These are phyloP conservation scores for Zygotorulaspora florentina DNA, from an alignment of 805 yeast genomes.

Conservation along the genomic window DNA sequence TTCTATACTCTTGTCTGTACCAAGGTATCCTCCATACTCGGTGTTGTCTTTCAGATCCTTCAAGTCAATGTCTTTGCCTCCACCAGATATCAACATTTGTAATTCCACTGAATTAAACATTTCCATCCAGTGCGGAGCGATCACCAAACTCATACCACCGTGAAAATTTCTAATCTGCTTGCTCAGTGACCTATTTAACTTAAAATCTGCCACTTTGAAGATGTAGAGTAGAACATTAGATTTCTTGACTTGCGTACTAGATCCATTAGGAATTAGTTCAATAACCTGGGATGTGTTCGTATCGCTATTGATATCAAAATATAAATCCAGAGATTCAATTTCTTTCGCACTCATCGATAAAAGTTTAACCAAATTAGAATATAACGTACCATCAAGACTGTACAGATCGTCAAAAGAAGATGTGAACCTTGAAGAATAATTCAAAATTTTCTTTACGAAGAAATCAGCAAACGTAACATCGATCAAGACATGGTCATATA, in stretches of 20 bases:
- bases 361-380: conserved; percentile 59
- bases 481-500: conserved; percentile 75
- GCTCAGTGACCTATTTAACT: conserved; percentile 58
- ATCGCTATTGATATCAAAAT: conserved; percentile 58
- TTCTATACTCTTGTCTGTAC: conserved; percentile 52
- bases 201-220: conserved; percentile 72
- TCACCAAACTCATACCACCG: conserved; percentile 62
- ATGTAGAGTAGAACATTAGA: conserved; percentile 68
- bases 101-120: conserved; percentile 84
- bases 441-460: conserved; percentile 67
- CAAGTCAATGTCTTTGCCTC: conserved; percentile 62
- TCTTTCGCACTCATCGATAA: conserved; percentile 52
- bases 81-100: conserved; percentile 81
- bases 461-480: conserved; percentile 85
- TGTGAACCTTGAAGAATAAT: conserved; percentile 30
- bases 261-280: conserved; percentile 62
- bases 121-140: conserved; percentile 69
- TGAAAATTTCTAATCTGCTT: conserved; percentile 61
- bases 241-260: conserved; percentile 49
- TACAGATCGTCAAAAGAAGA: conserved; percentile 72
- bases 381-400: conserved; percentile 64
- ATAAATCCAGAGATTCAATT: conserved; percentile 51
- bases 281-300: conserved; percentile 42
- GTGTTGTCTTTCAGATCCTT: conserved; percentile 62
- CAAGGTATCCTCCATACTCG: conserved; percentile 60